These are phyloP conservation scores for Rhododendron ovatum DNA, from an alignment of 148 eudicot genomes.

Conservation along the genomic window DNA sequence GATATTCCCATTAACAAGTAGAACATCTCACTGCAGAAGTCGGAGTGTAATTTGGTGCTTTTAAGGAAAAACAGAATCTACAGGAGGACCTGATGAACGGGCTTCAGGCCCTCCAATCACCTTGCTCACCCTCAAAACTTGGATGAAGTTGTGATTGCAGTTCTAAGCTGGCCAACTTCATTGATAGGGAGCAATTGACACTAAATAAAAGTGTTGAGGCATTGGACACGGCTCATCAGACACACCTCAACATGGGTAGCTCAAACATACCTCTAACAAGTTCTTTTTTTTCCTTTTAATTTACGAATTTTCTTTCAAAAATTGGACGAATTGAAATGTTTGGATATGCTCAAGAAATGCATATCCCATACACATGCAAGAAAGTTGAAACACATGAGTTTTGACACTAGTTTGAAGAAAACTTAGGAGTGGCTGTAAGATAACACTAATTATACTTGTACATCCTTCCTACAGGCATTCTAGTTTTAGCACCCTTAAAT, in stretches of 20 bases:
- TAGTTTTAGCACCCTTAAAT: not conserved
- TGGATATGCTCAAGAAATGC: not conserved
- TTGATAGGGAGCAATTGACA: not conserved
- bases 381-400: not conserved
- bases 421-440: not conserved
- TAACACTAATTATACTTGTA: not conserved
- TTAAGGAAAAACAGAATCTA: slow-evolving; percentile 64
- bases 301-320: not conserved
- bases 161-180: not conserved
- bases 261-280: not conserved
- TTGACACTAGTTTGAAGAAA: not conserved
- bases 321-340: not conserved
- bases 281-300: not conserved
- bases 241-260: not conserved
- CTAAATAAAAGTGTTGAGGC: not conserved
- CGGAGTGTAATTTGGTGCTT: slow-evolving; percentile 8
- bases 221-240: not conserved
- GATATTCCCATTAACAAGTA: slow-evolving; percentile 8
- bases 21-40: slow-evolving; percentile 11
- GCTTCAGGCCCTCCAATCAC: not conserved
- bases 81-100: slow-evolving; percentile 22
- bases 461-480: not conserved
- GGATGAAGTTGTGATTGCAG: not conserved
- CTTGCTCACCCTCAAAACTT: not conserved
- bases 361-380: not conserved